Conservation (phyloP, 2,329 filamentous ascomycete genomes). For the Davidsoniella virescens region DNA sequence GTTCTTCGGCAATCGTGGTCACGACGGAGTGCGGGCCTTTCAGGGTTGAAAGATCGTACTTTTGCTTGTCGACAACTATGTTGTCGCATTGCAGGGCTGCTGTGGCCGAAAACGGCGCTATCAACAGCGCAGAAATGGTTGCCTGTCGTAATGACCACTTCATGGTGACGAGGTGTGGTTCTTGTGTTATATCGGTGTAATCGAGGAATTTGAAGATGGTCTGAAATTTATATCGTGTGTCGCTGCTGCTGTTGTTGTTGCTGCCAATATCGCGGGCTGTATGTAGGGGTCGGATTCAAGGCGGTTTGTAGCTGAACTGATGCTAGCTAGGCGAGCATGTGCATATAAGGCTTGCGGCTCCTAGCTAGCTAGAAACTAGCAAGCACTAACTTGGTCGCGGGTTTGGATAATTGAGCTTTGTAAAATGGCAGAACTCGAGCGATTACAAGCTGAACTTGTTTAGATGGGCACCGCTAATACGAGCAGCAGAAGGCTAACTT, state of each 20-base stretch:
- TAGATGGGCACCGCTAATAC: too few relatives aligned
- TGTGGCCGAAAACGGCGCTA: conserved; percentile 24
- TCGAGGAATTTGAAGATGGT: background rate
- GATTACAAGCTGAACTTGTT: too few relatives aligned
- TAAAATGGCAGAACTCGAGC: too few relatives aligned
- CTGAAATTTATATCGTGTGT: background rate
- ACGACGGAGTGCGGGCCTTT: conserved; percentile 54
- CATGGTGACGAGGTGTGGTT: background rate
- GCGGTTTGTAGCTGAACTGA: too few relatives aligned
- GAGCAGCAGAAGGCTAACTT: too few relatives aligned
- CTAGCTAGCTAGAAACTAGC: too few relatives aligned
- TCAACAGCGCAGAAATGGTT: conserved; percentile 4
- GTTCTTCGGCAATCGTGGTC: conserved; percentile 35
- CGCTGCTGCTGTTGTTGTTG: background rate
- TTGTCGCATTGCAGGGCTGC: conserved; percentile 46
- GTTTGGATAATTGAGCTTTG: too few relatives aligned
- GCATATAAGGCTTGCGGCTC: too few relatives aligned
- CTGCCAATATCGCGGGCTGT: background rate
- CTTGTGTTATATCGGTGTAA: background rate
- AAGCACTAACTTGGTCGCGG: too few relatives aligned
- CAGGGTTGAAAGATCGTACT: conserved; percentile 48
- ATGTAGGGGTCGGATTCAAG: too few relatives aligned
- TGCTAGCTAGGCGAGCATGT: too few relatives aligned
- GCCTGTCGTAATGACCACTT: conserved; percentile 3
- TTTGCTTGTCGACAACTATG: conserved; percentile 39